phyloP scores from a whole-genome alignment of 2,329 filamentous ascomycete genomes.

The Cercospora berteroae region DNA sequence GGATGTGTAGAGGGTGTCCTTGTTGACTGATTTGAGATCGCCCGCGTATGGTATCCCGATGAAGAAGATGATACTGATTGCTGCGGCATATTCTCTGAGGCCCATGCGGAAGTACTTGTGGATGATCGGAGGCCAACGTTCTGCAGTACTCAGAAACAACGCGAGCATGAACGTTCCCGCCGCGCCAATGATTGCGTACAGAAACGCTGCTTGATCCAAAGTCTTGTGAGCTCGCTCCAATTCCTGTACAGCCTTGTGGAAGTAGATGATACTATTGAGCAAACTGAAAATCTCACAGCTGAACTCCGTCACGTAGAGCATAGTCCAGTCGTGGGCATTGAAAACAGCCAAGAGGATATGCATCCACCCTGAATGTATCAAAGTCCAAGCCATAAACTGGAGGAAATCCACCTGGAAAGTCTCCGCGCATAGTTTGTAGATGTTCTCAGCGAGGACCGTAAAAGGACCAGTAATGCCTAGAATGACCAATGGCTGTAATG shows the following conservation, averaged over 20 bases:
- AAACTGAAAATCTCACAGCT: constrained; percentile 66
- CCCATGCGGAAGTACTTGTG: constrained; percentile 59
- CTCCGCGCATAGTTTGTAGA: constrained; percentile 58
- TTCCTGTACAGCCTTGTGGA: constrained; percentile 62
- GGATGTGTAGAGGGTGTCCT: constrained; percentile 36
- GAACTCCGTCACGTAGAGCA: constrained; percentile 67
- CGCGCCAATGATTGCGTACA: constrained; percentile 64
- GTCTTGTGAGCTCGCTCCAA: constrained; percentile 57
- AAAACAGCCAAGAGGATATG: constrained; percentile 63
- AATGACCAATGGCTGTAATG: constrained; percentile 64
- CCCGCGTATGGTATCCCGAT: constrained; percentile 62
- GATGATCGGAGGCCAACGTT: constrained; percentile 48
- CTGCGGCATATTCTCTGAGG: constrained; percentile 63
- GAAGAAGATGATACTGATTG: constrained; percentile 65
- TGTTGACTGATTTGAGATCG: constrained; percentile 58
- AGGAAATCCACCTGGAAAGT: constrained; percentile 61
- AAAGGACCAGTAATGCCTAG: constrained; percentile 66
- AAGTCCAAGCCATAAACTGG: constrained; percentile 66
- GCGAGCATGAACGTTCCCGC: constrained; percentile 63
- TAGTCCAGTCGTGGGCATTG: constrained; percentile 69
- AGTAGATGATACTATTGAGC: constrained; percentile 66
- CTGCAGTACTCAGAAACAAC: constrained; percentile 60
- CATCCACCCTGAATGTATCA: constrained; percentile 66
- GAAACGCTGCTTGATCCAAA: constrained; percentile 61
- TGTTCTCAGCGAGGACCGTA: constrained; percentile 65